Evolutionary conservation across 2,329 filamentous ascomycete genomes (phyloP).

Genomic region (Fusarium kyushuense): DNA sequence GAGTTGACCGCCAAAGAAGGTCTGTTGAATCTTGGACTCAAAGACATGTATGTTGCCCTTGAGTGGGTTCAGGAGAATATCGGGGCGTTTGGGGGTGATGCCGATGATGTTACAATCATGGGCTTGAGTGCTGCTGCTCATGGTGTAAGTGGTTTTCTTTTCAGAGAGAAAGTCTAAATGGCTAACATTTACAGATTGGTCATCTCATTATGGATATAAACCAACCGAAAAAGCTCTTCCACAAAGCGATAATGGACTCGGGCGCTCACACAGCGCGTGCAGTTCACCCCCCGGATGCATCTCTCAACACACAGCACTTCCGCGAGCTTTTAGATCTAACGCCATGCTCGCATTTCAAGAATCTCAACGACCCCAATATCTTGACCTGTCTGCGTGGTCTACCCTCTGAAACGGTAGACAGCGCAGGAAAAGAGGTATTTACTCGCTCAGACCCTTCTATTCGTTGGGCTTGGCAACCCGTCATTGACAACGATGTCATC

Average conservation of each 20-base stretch:
- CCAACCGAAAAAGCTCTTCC: conserved; percentile 49
- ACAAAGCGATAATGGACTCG: conserved; percentile 52
- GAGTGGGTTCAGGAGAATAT: conserved; percentile 67
- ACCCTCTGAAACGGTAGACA: conserved; percentile 44
- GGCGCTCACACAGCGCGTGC: conserved; percentile 50
- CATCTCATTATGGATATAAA: conserved; percentile 52
- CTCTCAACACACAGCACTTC: conserved; percentile 49
- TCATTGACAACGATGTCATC: conserved; percentile 49
- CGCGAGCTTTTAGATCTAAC: conserved; percentile 49
- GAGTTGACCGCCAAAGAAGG: conserved; percentile 63
- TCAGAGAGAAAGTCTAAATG: rapidly evolving
- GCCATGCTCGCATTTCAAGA: conserved; percentile 42
- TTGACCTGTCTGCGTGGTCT: conserved; percentile 44
- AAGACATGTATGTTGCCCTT: conserved; percentile 61
- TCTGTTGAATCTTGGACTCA: conserved; percentile 65
- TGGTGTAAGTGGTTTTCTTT: conserved; percentile 30
- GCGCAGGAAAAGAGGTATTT: conserved; percentile 49
- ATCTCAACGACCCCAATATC: conserved; percentile 47
- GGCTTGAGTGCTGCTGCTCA: conserved; percentile 56
- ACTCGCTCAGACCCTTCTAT: conserved; percentile 46
- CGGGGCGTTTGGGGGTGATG: conserved; percentile 62
- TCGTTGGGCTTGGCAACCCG: conserved; percentile 52
- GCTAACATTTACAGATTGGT: conserved; percentile 42
- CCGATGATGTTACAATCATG: conserved; percentile 61
- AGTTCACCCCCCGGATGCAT: conserved; percentile 44